Base-by-base conservation (phyloP, 805 yeast genomes). In the Starmerella roubikii region DNA sequence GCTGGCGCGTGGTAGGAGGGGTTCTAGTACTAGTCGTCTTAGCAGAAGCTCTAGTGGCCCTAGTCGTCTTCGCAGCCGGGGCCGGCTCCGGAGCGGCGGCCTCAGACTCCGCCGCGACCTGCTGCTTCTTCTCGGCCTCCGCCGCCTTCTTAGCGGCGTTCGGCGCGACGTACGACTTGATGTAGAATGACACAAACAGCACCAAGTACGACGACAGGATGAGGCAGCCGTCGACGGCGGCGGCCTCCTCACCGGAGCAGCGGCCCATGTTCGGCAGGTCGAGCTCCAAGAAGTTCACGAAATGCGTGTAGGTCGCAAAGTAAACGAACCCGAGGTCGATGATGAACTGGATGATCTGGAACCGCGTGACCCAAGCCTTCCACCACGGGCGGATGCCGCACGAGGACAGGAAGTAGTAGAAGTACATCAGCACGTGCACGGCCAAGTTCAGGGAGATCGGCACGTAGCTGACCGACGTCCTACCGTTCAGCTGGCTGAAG, bases 331-430 rank as follows among this genome's bases (percentile, higher is more conserved):
- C 74, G 56, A 88, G 72, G 62, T 88, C 98, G 56, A 88, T 69
- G 50, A 88, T 65, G 58, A 88, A 88, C 67, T 88, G 98, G 54
- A 82, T 67, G 64, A 88, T 88, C 68, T 88, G 98, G 69, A 83
- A 77, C 49, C 94, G 72, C 40, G 98, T 88, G 50, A 88, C 95
- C 95, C 95, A 88, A 67, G 86, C 93, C 67, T 91, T 88, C 98
- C 98, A 88, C 96, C 96, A 86, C 39, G 88, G 95, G 55, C 83
- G 78, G 57, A 86, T 82, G 42, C 94, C 94, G 58, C 93, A 72
- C 17, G 96, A 82, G 37, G 91, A 71, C 54, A 88, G 68, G 69
- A 86, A 85, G 68, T 91, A 88, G 73, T 88, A 88, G 80, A 85
- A 88, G 72, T 88, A 88, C 98, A 88, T 91, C 41, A 88, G 75